These are phyloP conservation scores for Amanita molliuscula DNA, from an alignment of 768 basidiomycete genomes.

Conservation along the genomic window DNA sequence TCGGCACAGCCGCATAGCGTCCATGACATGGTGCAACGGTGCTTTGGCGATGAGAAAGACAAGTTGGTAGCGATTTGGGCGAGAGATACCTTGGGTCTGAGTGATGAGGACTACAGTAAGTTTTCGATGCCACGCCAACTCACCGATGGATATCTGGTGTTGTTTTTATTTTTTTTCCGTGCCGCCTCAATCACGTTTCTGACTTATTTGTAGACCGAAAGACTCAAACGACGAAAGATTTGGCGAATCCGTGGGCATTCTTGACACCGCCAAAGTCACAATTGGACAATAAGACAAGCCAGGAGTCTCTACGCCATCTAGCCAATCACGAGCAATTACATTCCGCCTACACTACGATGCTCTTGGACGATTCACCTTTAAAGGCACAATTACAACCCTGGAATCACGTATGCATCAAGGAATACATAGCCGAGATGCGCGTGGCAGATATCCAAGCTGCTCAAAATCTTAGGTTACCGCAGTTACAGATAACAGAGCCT, in stretches of 20 bases:
- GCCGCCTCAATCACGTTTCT: background rate
- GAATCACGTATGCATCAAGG: constrained; percentile 71
- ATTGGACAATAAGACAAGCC: background rate
- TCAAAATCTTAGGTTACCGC: background rate
- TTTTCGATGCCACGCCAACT: no score
- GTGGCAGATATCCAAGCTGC: constrained; percentile 14
- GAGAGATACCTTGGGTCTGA: constrained; percentile 66
- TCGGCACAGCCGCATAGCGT: constrained; percentile 79
- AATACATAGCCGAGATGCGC: constrained; percentile 45
- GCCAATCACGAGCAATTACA: constrained; percentile 14
- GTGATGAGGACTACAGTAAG: constrained; percentile 53
- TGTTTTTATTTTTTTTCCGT: background rate
- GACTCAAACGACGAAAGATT: constrained; percentile 61
- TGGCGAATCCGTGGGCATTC: constrained; percentile 53
- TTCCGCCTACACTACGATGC: constrained; percentile 35
- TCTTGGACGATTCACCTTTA: constrained; percentile 45
- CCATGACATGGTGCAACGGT: constrained; percentile 56
- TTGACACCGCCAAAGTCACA: constrained; percentile 12
- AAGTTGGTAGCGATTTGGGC: constrained; percentile 66
- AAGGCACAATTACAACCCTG: constrained; percentile 63
- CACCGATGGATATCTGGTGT: background rate
- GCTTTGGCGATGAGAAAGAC: constrained; percentile 35
- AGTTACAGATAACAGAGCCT: background rate
- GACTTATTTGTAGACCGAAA: constrained; percentile 25
- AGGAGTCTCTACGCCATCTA: constrained; percentile 6